Percentiles rank a stretch among this genome's conserved stretches.
Conservation (phyloP, 1,284 basidiomycete genomes). For the Rhodofomes roseus region DNA sequence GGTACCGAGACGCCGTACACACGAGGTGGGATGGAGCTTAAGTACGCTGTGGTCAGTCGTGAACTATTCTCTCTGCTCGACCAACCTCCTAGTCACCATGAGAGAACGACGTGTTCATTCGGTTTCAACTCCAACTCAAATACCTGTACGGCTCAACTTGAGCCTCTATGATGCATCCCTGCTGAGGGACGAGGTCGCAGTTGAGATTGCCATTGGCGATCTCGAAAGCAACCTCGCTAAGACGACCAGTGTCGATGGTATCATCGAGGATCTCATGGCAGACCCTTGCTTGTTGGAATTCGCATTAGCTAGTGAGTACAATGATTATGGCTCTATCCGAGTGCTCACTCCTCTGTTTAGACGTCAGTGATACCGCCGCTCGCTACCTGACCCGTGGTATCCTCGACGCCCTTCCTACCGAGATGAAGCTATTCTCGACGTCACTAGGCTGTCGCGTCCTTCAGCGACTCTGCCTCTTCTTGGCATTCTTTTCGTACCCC, state of each 20-base stretch:
- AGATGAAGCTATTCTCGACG: not conserved
- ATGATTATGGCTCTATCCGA: no score
- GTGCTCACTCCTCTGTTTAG: not conserved
- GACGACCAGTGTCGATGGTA: not conserved
- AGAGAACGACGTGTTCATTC: not conserved
- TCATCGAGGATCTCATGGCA: not conserved
- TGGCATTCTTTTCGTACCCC: not conserved
- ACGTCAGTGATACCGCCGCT: not conserved
- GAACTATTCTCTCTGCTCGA: not conserved
- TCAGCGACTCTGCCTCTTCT: not conserved
- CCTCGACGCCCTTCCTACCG: not conserved
- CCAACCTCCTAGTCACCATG: not conserved
- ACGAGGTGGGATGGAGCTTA: not conserved
- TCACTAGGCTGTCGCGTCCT: not conserved
- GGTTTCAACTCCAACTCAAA: not conserved
- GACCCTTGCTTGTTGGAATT: not conserved
- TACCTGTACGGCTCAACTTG: not conserved
- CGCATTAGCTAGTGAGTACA: not conserved
- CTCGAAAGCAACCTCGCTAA: not conserved
- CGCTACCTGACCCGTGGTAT: not conserved
- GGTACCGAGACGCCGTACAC: not conserved
- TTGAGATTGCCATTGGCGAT: not conserved
- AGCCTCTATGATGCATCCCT: constrained; percentile 4
- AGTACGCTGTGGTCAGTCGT: not conserved
- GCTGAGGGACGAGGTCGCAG: not conserved